Percentiles rank a stretch among this genome's conserved stretches.
phyloP scores from a whole-genome alignment of 23 red algal species.

The Rhodosorus marinus region DNA sequence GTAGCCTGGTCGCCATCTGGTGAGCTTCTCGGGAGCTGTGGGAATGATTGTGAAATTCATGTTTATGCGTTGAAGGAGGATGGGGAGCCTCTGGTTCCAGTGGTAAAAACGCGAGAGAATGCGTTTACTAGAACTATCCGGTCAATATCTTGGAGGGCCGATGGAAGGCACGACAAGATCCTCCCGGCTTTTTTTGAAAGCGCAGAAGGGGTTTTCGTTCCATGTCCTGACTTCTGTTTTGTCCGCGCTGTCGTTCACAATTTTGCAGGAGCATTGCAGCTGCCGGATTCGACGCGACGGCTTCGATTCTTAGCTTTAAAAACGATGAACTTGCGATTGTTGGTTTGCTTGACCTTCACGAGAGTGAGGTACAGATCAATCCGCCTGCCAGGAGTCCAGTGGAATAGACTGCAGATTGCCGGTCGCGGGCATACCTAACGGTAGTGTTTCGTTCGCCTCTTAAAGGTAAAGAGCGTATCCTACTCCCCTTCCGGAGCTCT shows the following conservation, averaged over 20 bases:
- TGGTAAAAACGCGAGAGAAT: background rate
- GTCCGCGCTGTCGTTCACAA: conserved; percentile 24
- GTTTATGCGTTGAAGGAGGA: conserved; percentile 20
- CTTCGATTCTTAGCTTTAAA: conserved; percentile 28
- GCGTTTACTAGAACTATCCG: background rate
- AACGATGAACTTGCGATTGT: conserved; percentile 18
- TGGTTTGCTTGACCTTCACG: conserved; percentile 27
- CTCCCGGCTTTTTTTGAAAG: conserved; percentile 9
- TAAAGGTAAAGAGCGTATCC: conserved; percentile 72
- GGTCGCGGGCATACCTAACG: conserved; percentile 1
- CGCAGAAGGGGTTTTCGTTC: background rate
- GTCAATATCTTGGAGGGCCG: background rate
- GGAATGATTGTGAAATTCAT: conserved; percentile 32
- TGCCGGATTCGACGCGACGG: conserved; percentile 69
- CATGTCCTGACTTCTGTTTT: conserved; percentile 9
- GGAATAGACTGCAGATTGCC: conserved; percentile 1
- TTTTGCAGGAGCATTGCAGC: conserved; percentile 39
- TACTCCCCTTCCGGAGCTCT: conserved; percentile 46
- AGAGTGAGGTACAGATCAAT: too few relatives aligned
- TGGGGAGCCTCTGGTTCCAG: background rate
- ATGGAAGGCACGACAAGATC: conserved; percentile 6
- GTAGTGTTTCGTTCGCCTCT: conserved; percentile 19
- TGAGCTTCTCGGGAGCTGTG: conserved; percentile 44
- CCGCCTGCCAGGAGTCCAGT: background rate
- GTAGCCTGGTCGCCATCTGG: conserved; percentile 52